Evolutionary conservation across 1,139 yeast species (phyloP).

Genomic region (Scheffersomyces insectosa): DNA sequence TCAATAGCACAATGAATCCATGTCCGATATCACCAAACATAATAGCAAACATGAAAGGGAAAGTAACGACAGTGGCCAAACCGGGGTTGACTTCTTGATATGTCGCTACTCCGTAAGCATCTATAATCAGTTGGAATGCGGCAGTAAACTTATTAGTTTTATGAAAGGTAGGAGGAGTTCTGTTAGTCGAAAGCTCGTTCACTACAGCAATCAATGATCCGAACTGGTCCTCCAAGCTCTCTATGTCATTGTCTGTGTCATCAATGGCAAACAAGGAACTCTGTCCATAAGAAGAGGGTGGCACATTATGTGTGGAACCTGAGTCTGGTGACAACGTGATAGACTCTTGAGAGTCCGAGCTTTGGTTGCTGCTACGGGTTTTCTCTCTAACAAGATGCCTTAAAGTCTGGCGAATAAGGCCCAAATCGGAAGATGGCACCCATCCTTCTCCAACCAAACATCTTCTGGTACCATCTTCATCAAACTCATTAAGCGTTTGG

Average conservation of each 20-base stretch:
- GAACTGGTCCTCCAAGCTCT: conserved; percentile 27
- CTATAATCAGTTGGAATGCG: conserved; percentile 77
- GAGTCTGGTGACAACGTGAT: conserved; percentile 18
- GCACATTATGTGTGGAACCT: conserved; percentile 5
- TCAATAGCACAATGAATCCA: conserved; percentile 64
- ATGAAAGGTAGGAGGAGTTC: conserved; percentile 78
- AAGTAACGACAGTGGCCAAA: conserved; percentile 73
- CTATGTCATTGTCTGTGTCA: conserved; percentile 17
- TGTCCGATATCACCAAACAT: conserved; percentile 90
- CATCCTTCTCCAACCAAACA: conserved; percentile 98
- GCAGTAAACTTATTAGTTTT: conserved; percentile 74
- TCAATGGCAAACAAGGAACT: conserved; percentile 59
- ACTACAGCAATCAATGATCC: conserved; percentile 50
- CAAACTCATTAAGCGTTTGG: conserved; percentile 75
- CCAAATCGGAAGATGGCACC: conserved; percentile 57
- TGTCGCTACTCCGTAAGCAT: conserved; percentile 77
- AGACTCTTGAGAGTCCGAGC: conserved; percentile 19
- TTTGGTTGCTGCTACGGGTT: conserved; percentile 9
- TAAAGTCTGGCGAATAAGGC: conserved; percentile 24
- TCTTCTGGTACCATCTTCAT: conserved; percentile 80
- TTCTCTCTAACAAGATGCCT: conserved; percentile 26
- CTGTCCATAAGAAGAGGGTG: conserved; percentile 14
- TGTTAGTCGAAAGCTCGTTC: conserved; percentile 41
- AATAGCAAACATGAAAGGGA: conserved; percentile 84
- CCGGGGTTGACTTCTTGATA: conserved; percentile 83